Percentiles rank a stretch among this genome's conserved stretches.
phyloP scores from a whole-genome alignment of 2,329 filamentous ascomycete genomes.

The Claviceps citrina region DNA sequence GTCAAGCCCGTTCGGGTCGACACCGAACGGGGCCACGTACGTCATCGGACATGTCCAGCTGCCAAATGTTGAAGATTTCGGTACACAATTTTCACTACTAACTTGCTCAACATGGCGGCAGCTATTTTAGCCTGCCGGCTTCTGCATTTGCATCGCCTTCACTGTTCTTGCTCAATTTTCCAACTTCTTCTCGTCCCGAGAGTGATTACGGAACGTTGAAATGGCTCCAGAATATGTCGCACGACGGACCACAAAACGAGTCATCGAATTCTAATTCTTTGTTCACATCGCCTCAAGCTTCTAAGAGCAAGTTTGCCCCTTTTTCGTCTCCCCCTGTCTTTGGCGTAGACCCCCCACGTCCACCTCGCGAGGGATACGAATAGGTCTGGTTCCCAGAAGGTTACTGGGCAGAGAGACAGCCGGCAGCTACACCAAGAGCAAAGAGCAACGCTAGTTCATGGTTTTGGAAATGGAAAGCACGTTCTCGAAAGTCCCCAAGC shows the following conservation, averaged over 20 bases:
- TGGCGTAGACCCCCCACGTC: conserved; percentile 37
- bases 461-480: conserved; percentile 27
- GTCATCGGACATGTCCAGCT: neutral
- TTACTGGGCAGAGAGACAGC: conserved; percentile 46
- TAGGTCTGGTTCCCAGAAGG: conserved; percentile 50
- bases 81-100: too few species aligned
- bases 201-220: conserved; percentile 1
- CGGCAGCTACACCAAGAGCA: conserved; percentile 10
- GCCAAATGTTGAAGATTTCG: neutral
- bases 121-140: conserved; percentile 19
- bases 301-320: conserved; percentile 2
- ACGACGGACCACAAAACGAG: neutral
- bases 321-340: conserved; percentile 8
- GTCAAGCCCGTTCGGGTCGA: neutral
- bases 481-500: conserved; percentile 22
- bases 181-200: conserved; percentile 3
- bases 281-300: neutral
- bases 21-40: conserved; percentile 13
- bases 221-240: conserved; percentile 5
- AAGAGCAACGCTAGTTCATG: conserved; percentile 20
- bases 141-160: conserved; percentile 7
- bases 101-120: conserved; percentile 4
- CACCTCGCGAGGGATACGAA: conserved; percentile 38
- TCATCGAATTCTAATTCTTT: neutral
- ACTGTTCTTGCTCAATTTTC: conserved; percentile 9